A percentile compares a stretch with the other conserved stretches of the same genome.
These are phyloP conservation scores for Forsythia viridissima DNA, from an alignment of 257 asterid species.

Conservation along the genomic window DNA sequence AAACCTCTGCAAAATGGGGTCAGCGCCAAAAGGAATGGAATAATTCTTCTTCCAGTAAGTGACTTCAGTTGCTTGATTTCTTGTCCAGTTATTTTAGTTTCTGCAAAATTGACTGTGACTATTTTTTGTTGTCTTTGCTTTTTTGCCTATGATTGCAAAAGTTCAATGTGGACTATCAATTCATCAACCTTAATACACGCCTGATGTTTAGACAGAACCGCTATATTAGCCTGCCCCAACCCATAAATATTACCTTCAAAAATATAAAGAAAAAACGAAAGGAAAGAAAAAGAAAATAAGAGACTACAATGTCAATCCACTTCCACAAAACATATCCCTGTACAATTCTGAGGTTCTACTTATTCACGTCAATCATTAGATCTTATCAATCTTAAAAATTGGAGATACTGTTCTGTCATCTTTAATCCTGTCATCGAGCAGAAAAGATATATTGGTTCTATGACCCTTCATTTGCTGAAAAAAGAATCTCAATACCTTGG, in stretches of 20 bases:
- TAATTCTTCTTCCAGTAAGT: slow-evolving; percentile 28
- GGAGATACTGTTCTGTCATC: background rate
- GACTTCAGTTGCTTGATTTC: slow-evolving; percentile 11
- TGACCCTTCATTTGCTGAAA: background rate
- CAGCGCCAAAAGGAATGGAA: slow-evolving; percentile 18
- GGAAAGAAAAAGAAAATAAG: background rate
- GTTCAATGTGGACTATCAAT: background rate
- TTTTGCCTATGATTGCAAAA: background rate
- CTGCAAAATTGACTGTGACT: background rate
- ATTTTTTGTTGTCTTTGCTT: background rate
- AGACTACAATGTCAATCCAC: background rate
- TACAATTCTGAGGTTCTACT: background rate
- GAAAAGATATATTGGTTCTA: background rate
- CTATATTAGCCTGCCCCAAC: background rate
- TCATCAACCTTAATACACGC: background rate
- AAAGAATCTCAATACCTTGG: background rate
- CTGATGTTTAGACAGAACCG: background rate
- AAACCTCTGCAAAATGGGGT: slow-evolving; percentile 24
- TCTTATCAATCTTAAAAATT: background rate
- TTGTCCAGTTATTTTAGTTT: background rate
- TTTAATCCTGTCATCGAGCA: too few species aligned
- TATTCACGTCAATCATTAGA: slow-evolving; percentile 6
- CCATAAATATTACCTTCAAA: background rate
- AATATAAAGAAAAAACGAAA: background rate
- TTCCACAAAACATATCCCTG: background rate